A percentile compares a stretch with the other conserved stretches of the same genome.
These are phyloP conservation scores for Lipomyces spencermartinsiae DNA, from an alignment of 805 yeast genomes.

Conservation along the genomic window DNA sequence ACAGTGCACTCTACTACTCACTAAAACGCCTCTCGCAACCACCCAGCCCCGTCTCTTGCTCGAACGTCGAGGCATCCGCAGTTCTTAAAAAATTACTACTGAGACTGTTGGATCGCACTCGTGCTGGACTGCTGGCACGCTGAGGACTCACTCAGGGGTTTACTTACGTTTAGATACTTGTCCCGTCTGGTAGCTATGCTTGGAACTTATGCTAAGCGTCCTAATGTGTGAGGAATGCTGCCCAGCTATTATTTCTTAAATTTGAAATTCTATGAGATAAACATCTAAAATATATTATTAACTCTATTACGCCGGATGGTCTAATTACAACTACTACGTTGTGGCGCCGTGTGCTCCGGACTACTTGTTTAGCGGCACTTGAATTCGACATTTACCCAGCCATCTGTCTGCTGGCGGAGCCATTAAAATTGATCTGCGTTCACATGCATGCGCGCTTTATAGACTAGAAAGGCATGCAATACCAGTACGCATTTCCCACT, in stretches of 20 bases:
- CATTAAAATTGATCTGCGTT: no score
- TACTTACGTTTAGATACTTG: no score
- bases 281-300: no score
- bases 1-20: neutral
- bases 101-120: no score
- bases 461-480: neutral
- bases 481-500: neutral
- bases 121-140: no score
- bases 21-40: neutral
- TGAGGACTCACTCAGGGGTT: no score
- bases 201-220: no score
- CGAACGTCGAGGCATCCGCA: no score
- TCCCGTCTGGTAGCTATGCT: neutral
- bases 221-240: no score
- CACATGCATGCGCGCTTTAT: neutral
- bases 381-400: neutral
- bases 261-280: neutral
- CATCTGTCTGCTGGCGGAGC: neutral
- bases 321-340: neutral
- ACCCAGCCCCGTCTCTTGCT: no score
- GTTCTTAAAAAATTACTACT: no score
- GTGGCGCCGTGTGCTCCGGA: neutral
- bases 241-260: neutral
- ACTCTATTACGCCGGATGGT: neutral
- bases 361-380: neutral